phyloP scores from a whole-genome alignment of 2,329 filamentous ascomycete species.

The Verticillium isaacii region DNA sequence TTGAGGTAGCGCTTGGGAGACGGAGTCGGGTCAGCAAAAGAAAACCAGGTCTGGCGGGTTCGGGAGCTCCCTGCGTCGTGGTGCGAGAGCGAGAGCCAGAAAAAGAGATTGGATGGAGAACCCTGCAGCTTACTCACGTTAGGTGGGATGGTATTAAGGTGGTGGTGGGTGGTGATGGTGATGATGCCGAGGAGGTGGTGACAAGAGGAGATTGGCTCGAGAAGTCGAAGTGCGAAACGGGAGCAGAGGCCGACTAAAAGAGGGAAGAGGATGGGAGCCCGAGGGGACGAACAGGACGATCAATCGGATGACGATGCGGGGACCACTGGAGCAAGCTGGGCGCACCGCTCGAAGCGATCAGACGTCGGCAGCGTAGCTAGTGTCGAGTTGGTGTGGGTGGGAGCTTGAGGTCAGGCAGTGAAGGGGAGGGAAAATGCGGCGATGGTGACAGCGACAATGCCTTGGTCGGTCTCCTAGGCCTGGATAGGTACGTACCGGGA shows the following conservation, averaged over 20 bases:
- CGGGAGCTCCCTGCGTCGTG: background rate
- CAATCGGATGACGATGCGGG: constrained; percentile 8
- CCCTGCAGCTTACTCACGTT: background rate
- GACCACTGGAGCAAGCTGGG: background rate
- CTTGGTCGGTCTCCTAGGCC: too few species aligned
- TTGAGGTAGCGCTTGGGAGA: background rate
- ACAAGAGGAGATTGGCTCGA: background rate
- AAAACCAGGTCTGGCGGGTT: background rate
- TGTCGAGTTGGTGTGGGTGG: background rate
- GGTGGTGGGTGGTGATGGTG: background rate
- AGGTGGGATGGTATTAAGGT: background rate
- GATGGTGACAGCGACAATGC: too few species aligned
- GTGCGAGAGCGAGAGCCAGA: background rate
- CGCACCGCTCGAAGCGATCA: background rate
- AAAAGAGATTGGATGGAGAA: background rate
- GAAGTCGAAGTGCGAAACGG: background rate
- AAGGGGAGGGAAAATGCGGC: too few species aligned
- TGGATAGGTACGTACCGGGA: too few species aligned
- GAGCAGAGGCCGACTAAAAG: background rate
- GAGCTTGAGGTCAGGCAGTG: background rate
- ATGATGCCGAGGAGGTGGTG: background rate
- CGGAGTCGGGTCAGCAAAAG: background rate
- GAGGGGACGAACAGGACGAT: constrained; percentile 2
- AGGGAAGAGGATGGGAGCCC: background rate
- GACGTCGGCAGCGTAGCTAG: background rate